Percentiles rank a stretch among this genome's conserved stretches.
Evolutionary conservation across 441 rosid species (phyloP).

Genomic region (Gossypium aridum): DNA sequence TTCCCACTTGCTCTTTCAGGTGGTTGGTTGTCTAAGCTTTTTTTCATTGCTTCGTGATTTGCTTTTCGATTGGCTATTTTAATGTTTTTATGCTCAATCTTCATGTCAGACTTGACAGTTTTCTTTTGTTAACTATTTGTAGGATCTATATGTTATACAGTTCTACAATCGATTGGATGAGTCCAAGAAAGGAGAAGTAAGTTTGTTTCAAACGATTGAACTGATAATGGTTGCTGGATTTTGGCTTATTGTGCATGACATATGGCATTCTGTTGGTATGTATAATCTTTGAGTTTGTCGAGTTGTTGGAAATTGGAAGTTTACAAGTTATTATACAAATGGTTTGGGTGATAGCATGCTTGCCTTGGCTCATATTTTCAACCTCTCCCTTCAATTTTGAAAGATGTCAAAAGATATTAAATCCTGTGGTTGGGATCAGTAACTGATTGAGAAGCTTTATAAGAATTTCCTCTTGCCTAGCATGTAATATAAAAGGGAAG

Average conservation of each 20-base stretch:
- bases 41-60: neutral
- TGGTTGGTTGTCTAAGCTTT: neutral
- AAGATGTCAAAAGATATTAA: conserved; percentile 4
- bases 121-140: conserved; percentile 22
- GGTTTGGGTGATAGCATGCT: neutral
- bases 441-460: neutral
- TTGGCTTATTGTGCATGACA: neutral
- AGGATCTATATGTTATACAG: conserved; percentile 75
- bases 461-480: conserved; percentile 4
- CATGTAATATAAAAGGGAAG: neutral
- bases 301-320: neutral
- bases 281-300: neutral
- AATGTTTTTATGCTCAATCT: neutral
- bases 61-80: neutral
- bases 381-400: neutral
- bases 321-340: neutral
- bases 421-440: neutral
- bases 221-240: neutral
- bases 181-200: conserved; percentile 83
- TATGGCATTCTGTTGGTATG: neutral
- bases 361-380: neutral
- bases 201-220: conserved; percentile 22
- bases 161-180: conserved; percentile 76
- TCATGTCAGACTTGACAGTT: neutral
- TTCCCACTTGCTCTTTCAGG: neutral